Base-by-base conservation (phyloP, 169 alveolate species). In the Theileria luwenshuni region DNA sequence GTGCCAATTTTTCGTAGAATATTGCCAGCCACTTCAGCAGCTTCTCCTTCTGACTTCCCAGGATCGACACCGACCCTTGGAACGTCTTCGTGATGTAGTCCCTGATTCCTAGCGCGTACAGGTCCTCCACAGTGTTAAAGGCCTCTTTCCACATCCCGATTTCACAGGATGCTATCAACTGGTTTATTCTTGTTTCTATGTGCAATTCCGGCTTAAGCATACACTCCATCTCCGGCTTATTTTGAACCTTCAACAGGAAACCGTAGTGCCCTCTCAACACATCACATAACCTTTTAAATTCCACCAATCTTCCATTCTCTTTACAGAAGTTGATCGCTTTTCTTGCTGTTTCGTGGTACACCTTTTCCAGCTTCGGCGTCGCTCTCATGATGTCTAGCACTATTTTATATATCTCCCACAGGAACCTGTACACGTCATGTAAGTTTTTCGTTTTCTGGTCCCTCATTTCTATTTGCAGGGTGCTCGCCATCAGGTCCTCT, bases 341-440 rank as follows among this genome's bases (percentile, higher is more conserved):
- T 62, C 93, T 90, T 56, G 99, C 99, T 2, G 99, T 96, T 30
- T 93, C 97, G 68, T 92, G 97, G 90, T 97, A 97, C 49, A 96
- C 96, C 56, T 90, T 90, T 73, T 96, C 98, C 79, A 97, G 90
- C 90, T 92, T 93, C 17, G 98, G 96, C 54, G 97, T 94, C 35
- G 96, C 94, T 47, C 98, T 87, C 67, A 96, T 90, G 45, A 95
- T 92, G 72, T 97, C 99, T 58, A 97, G 86, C 65, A 95, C 90
- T 86, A 95, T 96, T 76, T 95, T 95, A 85, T 96, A 97, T 8
- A 96, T 94, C 58, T 97, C 99, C 98, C 98, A 94, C 52, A 94
- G 90, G 83, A 95, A 94, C 70, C 95, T 90, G 72, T 90, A 93
- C 33, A 94, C 90, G 42, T 91, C 85, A 68, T 92, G 94, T 71